Evolutionary conservation across 2,329 filamentous ascomycete genomes (phyloP), one percentile per base, ranked within the genome.

Genomic region (Monilinia polystroma): DNA sequence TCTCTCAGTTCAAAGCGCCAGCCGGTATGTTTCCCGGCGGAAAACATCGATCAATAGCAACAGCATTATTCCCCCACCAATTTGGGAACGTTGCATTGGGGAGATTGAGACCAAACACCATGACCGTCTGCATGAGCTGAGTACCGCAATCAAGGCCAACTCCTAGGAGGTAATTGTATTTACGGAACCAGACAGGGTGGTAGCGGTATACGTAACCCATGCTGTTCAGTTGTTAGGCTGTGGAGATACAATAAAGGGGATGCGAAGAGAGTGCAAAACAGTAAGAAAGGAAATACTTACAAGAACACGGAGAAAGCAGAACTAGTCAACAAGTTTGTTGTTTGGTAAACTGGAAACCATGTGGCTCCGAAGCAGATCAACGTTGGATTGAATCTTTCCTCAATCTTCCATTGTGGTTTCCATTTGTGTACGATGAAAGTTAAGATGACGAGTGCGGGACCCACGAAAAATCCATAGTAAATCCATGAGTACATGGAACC

Each of bases 81-180:
- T 66, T 66, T 10, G 75, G 75, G 54, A 77, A 73, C 5, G 52
- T 45, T 0, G 66, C 66, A 18, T 72, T 71, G 2, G 73, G 71
- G 57, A 76, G 67, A 69, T 76, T 73, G 32, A 77, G 71, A 4
- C 70, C 83, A 73, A 91, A 86, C 79, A 91, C 90, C 67, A 92
- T 87, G 67, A 92, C 76, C 45, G 92, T 84, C 0, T 88, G 90
- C 49, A 83, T 84, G 20, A 91, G 76, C 18, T 88, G 85, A 11
- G 91, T 81, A 16, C 89, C 90, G 62, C 85, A 85, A 76, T 92
- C 90, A 43, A 92, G 80, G 0, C 87, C 90, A 0, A 89, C 89
- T n/a, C 88, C 90, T 0, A 88, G 85, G 73, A 91, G 83, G 75
- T 92, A 92, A 79, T 92, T 92, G 80, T 91, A 92, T 76, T 89